Base-by-base conservation (phyloP, 2,329 filamentous ascomycete species). In the Escovopsis weberi region DNA sequence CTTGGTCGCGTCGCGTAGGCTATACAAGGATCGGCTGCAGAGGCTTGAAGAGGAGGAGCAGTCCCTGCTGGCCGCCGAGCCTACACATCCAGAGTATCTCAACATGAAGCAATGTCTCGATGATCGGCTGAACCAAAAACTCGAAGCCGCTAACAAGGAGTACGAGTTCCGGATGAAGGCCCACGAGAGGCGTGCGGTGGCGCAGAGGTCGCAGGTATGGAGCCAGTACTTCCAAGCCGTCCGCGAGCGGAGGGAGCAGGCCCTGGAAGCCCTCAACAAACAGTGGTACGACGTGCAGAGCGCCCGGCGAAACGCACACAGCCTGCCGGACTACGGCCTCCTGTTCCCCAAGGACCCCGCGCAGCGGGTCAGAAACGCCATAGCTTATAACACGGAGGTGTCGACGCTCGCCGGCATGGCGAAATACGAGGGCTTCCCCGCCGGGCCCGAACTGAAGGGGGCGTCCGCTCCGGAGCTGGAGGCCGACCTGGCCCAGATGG, bases 341-440 rank as follows among this genome's bases (percentile, higher is more conserved):
- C 77, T 82, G 42, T 93, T 93, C 56, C 84, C 86, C 7, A 76
- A 80, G 40, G 80, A 81, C 48, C 77, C 80, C 47, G 74, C 80
- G 26, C 81, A 88, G 53, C 85, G 89, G 54, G 74, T 94, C 46
- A 73, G 78, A 47, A 84, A 95, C 48, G 88, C 94, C 52, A 75
- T 87, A 40, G 83, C 88, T 38, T 96, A 96, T 66, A 96, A 94
- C 59, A 84, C 82, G 50, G 91, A 98, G 59, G 88, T 98, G 4
- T 94, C 88, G 0, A 78, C 95, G 26, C 67, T 98, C 44, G 81
- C 88, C 6, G 89, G 89, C 33, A 72, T 96, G 41, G 88, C 89
- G 33, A 96, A 95, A 63, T 88, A 95, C 59, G 80, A 94, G 55
- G 91, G 91, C 23, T 98, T 98, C 63, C 91, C 91, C 33, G 88